A percentile compares a stretch with the other conserved stretches of the same genome.
Evolutionary conservation across 805 yeast species (phyloP).

Genomic region (Sugiyamaella smithiae): DNA sequence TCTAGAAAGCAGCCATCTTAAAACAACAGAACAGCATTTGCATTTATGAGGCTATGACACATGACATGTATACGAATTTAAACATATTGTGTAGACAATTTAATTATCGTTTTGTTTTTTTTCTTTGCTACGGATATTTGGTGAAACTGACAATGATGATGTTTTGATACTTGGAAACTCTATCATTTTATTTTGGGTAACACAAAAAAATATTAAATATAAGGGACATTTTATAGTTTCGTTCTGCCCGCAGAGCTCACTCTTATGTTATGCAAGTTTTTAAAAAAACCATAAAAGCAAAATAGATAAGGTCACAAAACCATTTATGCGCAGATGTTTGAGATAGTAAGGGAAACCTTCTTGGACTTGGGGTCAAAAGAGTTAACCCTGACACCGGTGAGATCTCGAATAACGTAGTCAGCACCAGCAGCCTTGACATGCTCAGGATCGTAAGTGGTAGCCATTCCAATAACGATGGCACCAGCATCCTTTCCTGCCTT

Average conservation of each 20-base stretch:
- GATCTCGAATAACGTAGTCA: slow-evolving; percentile 73
- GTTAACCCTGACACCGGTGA: slow-evolving; percentile 57
- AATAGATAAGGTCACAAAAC: too few relatives aligned
- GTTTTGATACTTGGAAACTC: too few relatives aligned
- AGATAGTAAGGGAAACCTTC: slow-evolving; percentile 19
- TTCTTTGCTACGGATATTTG: slow-evolving; percentile 1
- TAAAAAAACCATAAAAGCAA: too few relatives aligned
- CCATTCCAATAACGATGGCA: slow-evolving; percentile 77
- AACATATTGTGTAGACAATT: neutral
- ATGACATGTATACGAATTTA: too few relatives aligned
- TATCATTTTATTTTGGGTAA: too few relatives aligned
- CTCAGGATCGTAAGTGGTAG: slow-evolving; percentile 71
- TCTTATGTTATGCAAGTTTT: too few relatives aligned
- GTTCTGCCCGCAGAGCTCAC: too few relatives aligned
- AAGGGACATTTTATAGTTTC: too few relatives aligned
- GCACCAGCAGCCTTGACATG: slow-evolving; percentile 75
- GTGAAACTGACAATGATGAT: too few relatives aligned
- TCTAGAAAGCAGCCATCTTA: slow-evolving; percentile 9
- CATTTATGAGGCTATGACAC: slow-evolving; percentile 3
- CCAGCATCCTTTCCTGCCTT: slow-evolving; percentile 82
- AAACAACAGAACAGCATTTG: neutral
- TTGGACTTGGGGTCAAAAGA: slow-evolving; percentile 45
- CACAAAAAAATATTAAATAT: too few relatives aligned
- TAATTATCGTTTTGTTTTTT: slow-evolving; percentile 4
- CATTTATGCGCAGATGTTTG: slow-evolving; percentile 2